phyloP scores from a whole-genome alignment of 2,329 filamentous ascomycete species.

The Scytalidium lignicola region DNA sequence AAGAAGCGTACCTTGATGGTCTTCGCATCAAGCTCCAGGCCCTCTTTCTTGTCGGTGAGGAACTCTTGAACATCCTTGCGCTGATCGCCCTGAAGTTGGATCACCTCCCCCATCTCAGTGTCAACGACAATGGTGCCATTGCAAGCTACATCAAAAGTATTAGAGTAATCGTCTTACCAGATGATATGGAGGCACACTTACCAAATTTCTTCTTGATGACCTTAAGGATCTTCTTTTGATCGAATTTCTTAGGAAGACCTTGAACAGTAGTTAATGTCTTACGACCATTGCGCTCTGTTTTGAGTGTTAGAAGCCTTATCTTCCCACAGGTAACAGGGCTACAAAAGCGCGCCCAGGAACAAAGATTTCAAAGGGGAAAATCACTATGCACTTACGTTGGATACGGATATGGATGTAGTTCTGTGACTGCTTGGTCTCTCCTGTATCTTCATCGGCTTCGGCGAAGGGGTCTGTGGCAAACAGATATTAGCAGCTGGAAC shows the following conservation, averaged over 20 bases:
- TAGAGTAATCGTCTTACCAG: constrained; percentile 9
- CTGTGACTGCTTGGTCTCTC: constrained; percentile 90
- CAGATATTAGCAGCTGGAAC: constrained; percentile 13
- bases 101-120: constrained; percentile 97
- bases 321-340: background rate
- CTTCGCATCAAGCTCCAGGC: constrained; percentile 89
- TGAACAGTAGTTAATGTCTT: constrained; percentile 99
- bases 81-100: constrained; percentile 98
- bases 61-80: constrained; percentile 98
- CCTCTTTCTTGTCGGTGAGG: constrained; percentile 91
- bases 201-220: constrained; percentile 99
- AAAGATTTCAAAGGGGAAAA: background rate
- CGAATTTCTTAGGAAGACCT: constrained; percentile 97
- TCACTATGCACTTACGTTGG: constrained; percentile 67
- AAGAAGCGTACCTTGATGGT: constrained; percentile 76
- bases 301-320: constrained; percentile 35
- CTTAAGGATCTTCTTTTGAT: constrained; percentile 99
- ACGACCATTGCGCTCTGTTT: constrained; percentile 97
- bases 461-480: constrained; percentile 87
- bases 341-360: too few relatives aligned
- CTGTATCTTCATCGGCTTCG: constrained; percentile 99
- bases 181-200: constrained; percentile 38
- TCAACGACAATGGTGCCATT: constrained; percentile 99
- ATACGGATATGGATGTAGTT: constrained; percentile 99
- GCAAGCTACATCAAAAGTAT: constrained; percentile 60